A percentile compares a stretch with the other conserved stretches of the same genome.
Evolutionary conservation across 768 basidiomycete species (phyloP).

Genomic region (Crucibulum laeve): DNA sequence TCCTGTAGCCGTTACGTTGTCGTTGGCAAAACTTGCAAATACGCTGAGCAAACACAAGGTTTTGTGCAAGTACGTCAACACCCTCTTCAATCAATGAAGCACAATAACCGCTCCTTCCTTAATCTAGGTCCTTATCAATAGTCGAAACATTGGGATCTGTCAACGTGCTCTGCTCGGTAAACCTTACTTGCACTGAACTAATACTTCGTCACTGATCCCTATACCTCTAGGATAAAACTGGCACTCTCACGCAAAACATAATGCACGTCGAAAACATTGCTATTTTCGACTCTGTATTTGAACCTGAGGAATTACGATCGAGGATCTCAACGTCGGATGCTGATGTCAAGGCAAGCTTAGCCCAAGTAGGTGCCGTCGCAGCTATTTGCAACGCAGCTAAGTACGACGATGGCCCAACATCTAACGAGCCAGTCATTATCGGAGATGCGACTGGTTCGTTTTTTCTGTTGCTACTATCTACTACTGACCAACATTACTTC

Average conservation of each 20-base stretch:
- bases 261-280: conserved; percentile 53
- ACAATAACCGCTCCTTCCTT: not conserved
- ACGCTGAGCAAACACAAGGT: conserved; percentile 46
- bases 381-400: conserved; percentile 49
- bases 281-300: conserved; percentile 26
- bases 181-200: not conserved
- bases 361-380: conserved; percentile 34
- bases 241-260: conserved; percentile 55
- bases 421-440: conserved; percentile 19
- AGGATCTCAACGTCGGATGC: conserved; percentile 5
- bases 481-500: not conserved
- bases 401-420: conserved; percentile 28
- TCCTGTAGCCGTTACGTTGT: conserved; percentile 51
- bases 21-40: conserved; percentile 33
- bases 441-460: conserved; percentile 53
- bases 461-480: not conserved
- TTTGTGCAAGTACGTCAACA: conserved; percentile 28
- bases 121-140: conserved; percentile 47
- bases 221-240: conserved; percentile 46
- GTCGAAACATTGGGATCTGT: conserved; percentile 67
- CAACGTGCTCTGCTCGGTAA: conserved; percentile 38
- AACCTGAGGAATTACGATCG: conserved; percentile 16
- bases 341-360: conserved; percentile 12
- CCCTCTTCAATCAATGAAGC: not conserved
- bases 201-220: not conserved